Evolutionary conservation across 495 filamentous ascomycete species (phyloP), one percentile per base, ranked within the genome.

Genomic region (Neurospora sp.): DNA sequence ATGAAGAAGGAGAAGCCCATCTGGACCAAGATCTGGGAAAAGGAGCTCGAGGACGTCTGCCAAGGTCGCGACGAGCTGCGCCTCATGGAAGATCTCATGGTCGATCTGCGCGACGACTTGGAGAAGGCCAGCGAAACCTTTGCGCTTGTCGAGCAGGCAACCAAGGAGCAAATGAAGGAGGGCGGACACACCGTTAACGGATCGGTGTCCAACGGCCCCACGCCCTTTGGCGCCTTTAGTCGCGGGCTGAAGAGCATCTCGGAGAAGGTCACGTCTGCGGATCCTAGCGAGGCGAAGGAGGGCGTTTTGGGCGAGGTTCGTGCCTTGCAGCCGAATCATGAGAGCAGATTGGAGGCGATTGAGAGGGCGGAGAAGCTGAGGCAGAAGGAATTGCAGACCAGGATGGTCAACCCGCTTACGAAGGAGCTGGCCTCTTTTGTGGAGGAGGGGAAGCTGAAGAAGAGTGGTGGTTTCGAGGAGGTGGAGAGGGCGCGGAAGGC

Each of bases 21-120:
- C 66, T 99, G 96, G 93, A 96, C 92, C 35, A 97, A 97, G 86
- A 96, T 98, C 73, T 98, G 96, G 96, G 94, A 98, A 87, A 92
- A 93, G 82, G 94, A 98, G 77, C 85, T 99, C 68, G 91, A 97
- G 81, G 87, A 93, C 68, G 96, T 99, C 16, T 98, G 94, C 83
- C 93, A 94, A 75, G 96, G 97, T 74, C 90, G 94, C 76, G 95
- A 98, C 78, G 89, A 97, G 77, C 87, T 98, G 70, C 96, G 93
- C 20, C 91, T 97, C 84, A 93, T 96, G 82, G 96, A 99, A 81
- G 96, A 97, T 53, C 87, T 98, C 31, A 92, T 92, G 72, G 89
- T 93, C 11, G 96, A 99, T 83, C 82, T 99, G 68, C 89, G 96
- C 74, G 94, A 97, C 74, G 96, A 99, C 82, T 84, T 99, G 40